phyloP scores from a whole-genome alignment of 2,329 filamentous ascomycete genomes.

The Fusarium sacchari region DNA sequence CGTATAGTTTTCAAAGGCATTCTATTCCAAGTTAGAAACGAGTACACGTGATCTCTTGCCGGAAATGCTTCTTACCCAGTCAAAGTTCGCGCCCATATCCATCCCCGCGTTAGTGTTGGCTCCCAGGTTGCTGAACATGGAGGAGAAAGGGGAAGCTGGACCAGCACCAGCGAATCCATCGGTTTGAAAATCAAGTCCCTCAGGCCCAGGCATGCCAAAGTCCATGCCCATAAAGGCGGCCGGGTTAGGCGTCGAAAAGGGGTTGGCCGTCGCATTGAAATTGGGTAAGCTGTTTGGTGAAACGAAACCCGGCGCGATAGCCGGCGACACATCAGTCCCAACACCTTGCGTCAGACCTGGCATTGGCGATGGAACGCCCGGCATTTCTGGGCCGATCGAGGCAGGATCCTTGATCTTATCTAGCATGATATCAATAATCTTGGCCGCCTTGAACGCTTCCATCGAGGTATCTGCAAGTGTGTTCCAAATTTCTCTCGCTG shows the following conservation, averaged over 20 bases:
- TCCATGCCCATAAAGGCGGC: conserved; percentile 57
- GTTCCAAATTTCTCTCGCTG: conserved; percentile 82
- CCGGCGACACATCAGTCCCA: conserved; percentile 49
- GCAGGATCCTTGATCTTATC: conserved; percentile 69
- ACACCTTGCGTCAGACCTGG: conserved; percentile 50
- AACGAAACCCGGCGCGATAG: conserved; percentile 41
- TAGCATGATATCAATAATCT: conserved; percentile 84
- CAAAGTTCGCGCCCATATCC: conserved; percentile 63
- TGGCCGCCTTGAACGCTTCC: conserved; percentile 88
- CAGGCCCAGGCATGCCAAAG: conserved; percentile 49
- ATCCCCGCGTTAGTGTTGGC: conserved; percentile 43
- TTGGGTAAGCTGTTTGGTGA: conserved; percentile 42
- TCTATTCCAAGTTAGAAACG: conserved; percentile 52
- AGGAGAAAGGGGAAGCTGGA: conserved; percentile 59
- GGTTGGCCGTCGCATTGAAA: conserved; percentile 41
- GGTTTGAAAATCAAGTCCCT: conserved; percentile 46
- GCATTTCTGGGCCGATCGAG: conserved; percentile 9
- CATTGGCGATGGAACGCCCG: conserved; percentile 31
- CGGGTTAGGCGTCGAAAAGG: conserved; percentile 52
- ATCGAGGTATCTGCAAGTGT: conserved; percentile 80
- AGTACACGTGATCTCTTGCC: neutral
- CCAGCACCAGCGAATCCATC: conserved; percentile 44
- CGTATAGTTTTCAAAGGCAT: conserved; percentile 66
- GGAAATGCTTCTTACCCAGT: conserved; percentile 61
- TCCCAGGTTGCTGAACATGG: conserved; percentile 62